Conservation (phyloP, 2,329 filamentous ascomycete genomes). For the Aspergillus arachidicola region DNA sequence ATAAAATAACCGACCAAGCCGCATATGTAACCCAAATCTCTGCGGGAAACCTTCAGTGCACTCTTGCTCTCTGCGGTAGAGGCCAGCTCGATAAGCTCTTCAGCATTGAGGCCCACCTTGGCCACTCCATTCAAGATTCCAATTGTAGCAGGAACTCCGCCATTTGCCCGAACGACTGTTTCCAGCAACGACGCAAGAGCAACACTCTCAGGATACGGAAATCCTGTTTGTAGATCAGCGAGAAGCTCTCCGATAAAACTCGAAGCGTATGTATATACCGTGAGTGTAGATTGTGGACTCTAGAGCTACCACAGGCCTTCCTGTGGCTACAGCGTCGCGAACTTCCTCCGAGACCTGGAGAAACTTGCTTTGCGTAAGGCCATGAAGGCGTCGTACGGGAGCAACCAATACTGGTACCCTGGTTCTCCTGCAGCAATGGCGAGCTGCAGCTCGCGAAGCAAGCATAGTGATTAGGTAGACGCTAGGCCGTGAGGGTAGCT, state of each 20-base stretch:
- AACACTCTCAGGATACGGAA: constrained; percentile 71
- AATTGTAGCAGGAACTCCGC: constrained; percentile 86
- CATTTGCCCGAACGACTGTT: constrained; percentile 75
- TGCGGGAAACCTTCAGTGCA: constrained; percentile 80
- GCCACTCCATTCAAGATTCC: constrained; percentile 83
- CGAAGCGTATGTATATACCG: constrained; percentile 52
- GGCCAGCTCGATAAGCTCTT: constrained; percentile 73
- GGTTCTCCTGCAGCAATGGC: constrained; percentile 21
- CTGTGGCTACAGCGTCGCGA: constrained; percentile 69
- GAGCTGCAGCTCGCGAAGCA: constrained; percentile 25
- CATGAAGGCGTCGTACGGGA: constrained; percentile 29
- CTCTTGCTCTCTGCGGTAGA: constrained; percentile 65
- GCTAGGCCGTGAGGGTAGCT: constrained; percentile 10
- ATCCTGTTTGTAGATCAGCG: constrained; percentile 49
- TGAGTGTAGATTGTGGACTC: constrained; percentile 98
- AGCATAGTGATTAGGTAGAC: constrained; percentile 18
- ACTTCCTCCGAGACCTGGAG: constrained; percentile 82
- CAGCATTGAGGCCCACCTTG: constrained; percentile 71
- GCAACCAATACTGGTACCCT: constrained; percentile 10
- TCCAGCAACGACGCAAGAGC: constrained; percentile 80
- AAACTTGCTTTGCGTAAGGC: constrained; percentile 48
- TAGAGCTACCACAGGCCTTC: constrained; percentile 84
- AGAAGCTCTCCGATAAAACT: neutral
- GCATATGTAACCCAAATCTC: constrained; percentile 80
- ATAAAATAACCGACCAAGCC: constrained; percentile 63